Base-by-base conservation (phyloP, 306 rosid species). In the Vigna mungo region DNA sequence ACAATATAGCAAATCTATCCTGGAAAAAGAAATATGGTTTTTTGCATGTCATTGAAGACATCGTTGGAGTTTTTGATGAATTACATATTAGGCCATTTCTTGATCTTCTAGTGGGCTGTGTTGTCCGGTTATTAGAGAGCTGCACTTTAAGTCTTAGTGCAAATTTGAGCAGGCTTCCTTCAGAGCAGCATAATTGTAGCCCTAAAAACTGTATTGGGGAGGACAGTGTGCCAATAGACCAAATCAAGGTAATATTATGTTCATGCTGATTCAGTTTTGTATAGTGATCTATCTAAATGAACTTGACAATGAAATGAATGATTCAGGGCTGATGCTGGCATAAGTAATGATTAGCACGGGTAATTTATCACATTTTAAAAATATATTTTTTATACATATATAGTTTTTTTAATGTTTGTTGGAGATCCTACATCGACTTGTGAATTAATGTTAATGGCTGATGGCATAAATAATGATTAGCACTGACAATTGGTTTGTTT, bases 11-110 rank as follows among this genome's bases (percentile, higher is more conserved):
- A 55, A 74, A 86, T 49, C 78, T 95, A 47, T 83, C 97, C 63
- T 87, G 90, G 96, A 95, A 90, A 84, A 92, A 92, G 86, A 89
- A 80, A 89, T 85, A 80, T 81, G 96, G 93, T 64, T 89, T 92
- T 86, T 83, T 95, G 77, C 98, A 92, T 83, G 98, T 92, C 72
- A 81, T 95, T 65, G 89, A 92, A 84, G 98, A 92, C 79, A 79
- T 95, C 68, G 82, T 95, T 82, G 89, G 85, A 25, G 95, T 92
- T 82, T 95, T 95, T 83, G 97, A 90, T 85, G 92, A 88, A 82
- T 81, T 75, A 25, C 98, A 88, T 80, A 81, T 90, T 61, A 85
- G 66, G 63, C 97, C 97, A 25, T 92, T 95, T 84, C 91, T 95
- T 62, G 84, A 89, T 86, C 86, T 95, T 55, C 58, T 95, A 75